Conservation (phyloP, 2,329 filamentous ascomycete species). For the Botrytis fragariae region DNA sequence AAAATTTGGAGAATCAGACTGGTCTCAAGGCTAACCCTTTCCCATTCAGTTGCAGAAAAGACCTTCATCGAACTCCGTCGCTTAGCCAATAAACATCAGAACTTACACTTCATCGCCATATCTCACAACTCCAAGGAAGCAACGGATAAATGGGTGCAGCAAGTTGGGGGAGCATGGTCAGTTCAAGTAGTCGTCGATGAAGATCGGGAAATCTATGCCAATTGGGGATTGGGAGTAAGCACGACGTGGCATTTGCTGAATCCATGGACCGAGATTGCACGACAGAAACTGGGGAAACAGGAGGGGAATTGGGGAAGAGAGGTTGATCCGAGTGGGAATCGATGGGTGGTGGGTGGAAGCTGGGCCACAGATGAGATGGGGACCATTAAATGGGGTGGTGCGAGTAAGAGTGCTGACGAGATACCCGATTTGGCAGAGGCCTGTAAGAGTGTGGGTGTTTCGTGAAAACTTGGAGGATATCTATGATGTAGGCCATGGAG, state of each 20-base stretch:
- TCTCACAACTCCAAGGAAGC: slow-evolving; percentile 62
- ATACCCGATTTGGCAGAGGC: slow-evolving; percentile 52
- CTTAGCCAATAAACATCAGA: slow-evolving; percentile 51
- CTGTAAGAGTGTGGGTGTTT: slow-evolving; percentile 35
- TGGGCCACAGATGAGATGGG: slow-evolving; percentile 42
- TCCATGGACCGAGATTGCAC: slow-evolving; percentile 54
- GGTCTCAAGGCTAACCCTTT: background rate
- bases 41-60: slow-evolving; percentile 61
- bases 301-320: slow-evolving; percentile 63
- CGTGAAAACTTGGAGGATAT: background rate
- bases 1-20: background rate
- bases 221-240: slow-evolving; percentile 64
- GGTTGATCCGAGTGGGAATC: slow-evolving; percentile 61
- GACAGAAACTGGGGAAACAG: slow-evolving; percentile 55
- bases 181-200: slow-evolving; percentile 61
- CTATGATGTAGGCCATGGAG: background rate
- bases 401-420: slow-evolving; percentile 51
- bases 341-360: slow-evolving; percentile 67
- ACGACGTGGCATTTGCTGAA: slow-evolving; percentile 62
- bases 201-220: slow-evolving; percentile 58
- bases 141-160: slow-evolving; percentile 44
- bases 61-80: slow-evolving; percentile 56
- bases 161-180: slow-evolving; percentile 41
- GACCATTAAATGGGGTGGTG: slow-evolving; percentile 52
- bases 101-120: slow-evolving; percentile 58